phyloP scores from a whole-genome alignment of 2,329 filamentous ascomycete species.

The Mariannaea sp. region DNA sequence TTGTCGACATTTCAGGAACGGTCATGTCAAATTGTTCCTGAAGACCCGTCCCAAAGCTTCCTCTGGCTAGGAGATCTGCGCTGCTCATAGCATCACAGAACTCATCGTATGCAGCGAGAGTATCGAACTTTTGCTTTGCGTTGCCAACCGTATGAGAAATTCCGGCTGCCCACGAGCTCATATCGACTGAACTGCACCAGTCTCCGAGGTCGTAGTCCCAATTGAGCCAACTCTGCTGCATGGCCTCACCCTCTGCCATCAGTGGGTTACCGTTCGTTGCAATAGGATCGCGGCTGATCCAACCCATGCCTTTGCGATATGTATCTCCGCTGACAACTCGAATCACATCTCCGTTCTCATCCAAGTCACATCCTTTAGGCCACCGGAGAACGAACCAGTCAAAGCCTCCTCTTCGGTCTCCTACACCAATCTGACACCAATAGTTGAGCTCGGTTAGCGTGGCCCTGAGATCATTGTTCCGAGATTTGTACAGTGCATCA shows the following conservation, averaged over 20 bases:
- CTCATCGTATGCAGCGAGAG: constrained; percentile 56
- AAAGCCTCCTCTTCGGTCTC: constrained; percentile 83
- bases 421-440: constrained; percentile 96
- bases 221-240: constrained; percentile 67
- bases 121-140: constrained; percentile 36
- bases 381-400: constrained; percentile 87
- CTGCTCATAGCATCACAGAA: constrained; percentile 67
- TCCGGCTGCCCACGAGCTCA: constrained; percentile 46
- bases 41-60: constrained; percentile 50
- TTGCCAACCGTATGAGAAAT: constrained; percentile 22
- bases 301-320: constrained; percentile 78
- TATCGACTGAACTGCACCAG: constrained; percentile 52
- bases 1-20: constrained; percentile 57
- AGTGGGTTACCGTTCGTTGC: constrained; percentile 42
- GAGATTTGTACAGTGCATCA: constrained; percentile 70
- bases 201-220: constrained; percentile 70
- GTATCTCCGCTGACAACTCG: constrained; percentile 83
- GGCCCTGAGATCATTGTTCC: constrained; percentile 75
- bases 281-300: constrained; percentile 67
- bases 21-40: constrained; percentile 66
- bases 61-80: constrained; percentile 63
- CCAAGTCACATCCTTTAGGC: constrained; percentile 72
- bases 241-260: constrained; percentile 63
- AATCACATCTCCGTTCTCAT: constrained; percentile 68
- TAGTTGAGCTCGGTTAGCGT: constrained; percentile 85